Conservation (phyloP, 352 stramenopile genomes). For the Pythium phragmiticola region DNA sequence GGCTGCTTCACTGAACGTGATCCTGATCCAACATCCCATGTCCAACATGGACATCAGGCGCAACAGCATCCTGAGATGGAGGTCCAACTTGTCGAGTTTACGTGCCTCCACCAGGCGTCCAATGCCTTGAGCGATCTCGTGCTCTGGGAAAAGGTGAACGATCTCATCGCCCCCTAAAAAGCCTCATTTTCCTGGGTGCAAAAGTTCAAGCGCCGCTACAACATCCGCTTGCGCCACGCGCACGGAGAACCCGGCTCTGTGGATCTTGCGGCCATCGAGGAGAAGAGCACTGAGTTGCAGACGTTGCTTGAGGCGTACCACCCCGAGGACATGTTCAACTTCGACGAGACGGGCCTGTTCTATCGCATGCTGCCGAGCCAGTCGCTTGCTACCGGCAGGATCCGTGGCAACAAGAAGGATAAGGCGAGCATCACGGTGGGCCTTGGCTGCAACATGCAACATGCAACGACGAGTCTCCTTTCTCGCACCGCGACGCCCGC, state of each 20-base stretch:
- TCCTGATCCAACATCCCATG: too few species aligned
- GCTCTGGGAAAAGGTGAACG: slow-evolving; percentile 11
- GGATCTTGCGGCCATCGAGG: not conserved
- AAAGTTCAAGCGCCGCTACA: slow-evolving; percentile 15
- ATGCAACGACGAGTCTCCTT: not conserved
- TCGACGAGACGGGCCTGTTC: slow-evolving; percentile 10
- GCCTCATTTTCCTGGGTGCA: slow-evolving; percentile 13
- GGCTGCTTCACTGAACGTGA: too few species aligned
- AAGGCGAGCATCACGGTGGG: slow-evolving; percentile 13
- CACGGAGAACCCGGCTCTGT: slow-evolving; percentile 8
- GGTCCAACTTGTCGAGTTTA: slow-evolving; percentile 6
- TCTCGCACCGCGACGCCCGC: slow-evolving; percentile 4
- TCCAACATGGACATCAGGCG: slow-evolving; percentile 15
- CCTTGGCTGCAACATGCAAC: slow-evolving; percentile 10
- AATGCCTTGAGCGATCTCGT: slow-evolving; percentile 11
- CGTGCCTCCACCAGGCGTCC: slow-evolving; percentile 1
- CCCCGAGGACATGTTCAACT: slow-evolving; percentile 10
- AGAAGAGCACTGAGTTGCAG: slow-evolving; percentile 1
- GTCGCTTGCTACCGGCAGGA: slow-evolving; percentile 5
- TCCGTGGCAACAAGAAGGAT: slow-evolving; percentile 12
- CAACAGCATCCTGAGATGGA: slow-evolving; percentile 15
- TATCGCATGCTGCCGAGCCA: slow-evolving; percentile 11
- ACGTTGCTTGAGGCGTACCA: not conserved
- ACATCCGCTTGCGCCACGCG: not conserved
- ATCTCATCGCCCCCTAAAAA: not conserved